Base-by-base conservation (phyloP, 345 rosid species). In the Microcos paniculata region DNA sequence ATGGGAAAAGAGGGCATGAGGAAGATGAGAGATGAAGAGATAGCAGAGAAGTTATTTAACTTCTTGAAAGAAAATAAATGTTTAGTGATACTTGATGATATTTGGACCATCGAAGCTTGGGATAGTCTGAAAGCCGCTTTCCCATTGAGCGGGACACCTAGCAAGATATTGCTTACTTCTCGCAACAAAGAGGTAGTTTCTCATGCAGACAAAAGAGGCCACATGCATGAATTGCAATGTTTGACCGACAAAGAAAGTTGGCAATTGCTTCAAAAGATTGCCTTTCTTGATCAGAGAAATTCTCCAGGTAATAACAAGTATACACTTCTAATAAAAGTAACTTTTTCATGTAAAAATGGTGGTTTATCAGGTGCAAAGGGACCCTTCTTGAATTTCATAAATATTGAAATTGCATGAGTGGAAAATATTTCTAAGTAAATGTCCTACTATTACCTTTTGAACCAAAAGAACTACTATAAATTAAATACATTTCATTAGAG, bases 101-200 rank as follows among this genome's bases (percentile, higher is more conserved):
- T 87, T 19, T 89, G 85, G 86, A 78, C 30, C 19, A 71, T 21
- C 1, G 30, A 69, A 10, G 85, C 79, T 11, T 86, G 88, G 90
- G 79, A 80, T 15, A 13, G 1, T 15, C 48, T 87, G 19, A 67
- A 73, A 13, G 68, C 35, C 1, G 84, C 82, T 8, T 87, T 86
- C 58, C 86, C 87, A 0, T 77, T 77, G 0, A 7, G 11, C 0
- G 23, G 23, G 64, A 72, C 71, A 0, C 62, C 78, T 23, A 85
- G 87, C 81, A 84, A 84, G 56, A 71, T 89, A 51, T 46, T 89
- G 74, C 61, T 85, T 26, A 89, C 89, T 0, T 81, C 90, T 48
- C 86, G 86, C 3, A 78, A 85, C 4, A 80, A 15, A 38, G 81
- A 80, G 3, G 68, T 88, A 1, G 88, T 77, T 1, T 21, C 72